Percentiles rank a stretch among this genome's conserved stretches.
Evolutionary conservation across 2,329 filamentous ascomycete species (phyloP).

Genomic region (Pseudocercospora ulei): DNA sequence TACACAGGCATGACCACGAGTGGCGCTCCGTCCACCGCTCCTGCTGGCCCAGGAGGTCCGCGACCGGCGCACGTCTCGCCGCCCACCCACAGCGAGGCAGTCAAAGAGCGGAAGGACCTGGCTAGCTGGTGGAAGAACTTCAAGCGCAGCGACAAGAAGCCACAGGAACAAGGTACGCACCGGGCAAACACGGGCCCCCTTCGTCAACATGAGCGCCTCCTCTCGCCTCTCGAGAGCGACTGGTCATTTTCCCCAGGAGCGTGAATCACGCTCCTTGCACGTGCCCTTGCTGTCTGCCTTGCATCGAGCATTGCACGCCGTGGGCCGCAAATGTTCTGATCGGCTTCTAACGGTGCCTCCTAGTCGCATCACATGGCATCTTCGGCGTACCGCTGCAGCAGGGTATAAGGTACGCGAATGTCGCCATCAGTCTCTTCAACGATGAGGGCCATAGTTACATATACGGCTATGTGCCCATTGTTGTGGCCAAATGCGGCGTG

Average conservation of each 20-base stretch:
- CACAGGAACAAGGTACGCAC: constrained; percentile 53
- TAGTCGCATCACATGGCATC: constrained; percentile 56
- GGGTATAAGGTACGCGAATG: constrained; percentile 95
- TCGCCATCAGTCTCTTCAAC: constrained; percentile 91
- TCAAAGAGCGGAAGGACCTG: constrained; percentile 75
- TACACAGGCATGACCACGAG: constrained; percentile 36
- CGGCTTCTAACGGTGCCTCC: constrained; percentile 15
- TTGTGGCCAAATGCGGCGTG: constrained; percentile 95
- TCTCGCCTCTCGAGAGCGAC: no score
- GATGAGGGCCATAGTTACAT: constrained; percentile 91
- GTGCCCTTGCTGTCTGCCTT: neutral
- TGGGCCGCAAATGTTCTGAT: neutral
- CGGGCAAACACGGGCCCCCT: constrained; percentile 9
- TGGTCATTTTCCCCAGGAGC: no score
- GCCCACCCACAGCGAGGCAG: constrained; percentile 52
- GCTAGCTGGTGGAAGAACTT: constrained; percentile 98
- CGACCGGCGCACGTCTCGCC: constrained; percentile 33
- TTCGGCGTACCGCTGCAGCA: constrained; percentile 88
- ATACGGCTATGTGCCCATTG: constrained; percentile 96
- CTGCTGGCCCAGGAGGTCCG: constrained; percentile 39
- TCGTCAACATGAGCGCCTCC: neutral
- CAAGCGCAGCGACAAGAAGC: constrained; percentile 57
- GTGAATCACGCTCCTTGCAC: neutral
- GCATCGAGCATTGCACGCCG: neutral
- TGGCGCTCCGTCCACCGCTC: constrained; percentile 36